Evolutionary conservation across 352 stramenopile species (phyloP).

Genomic region (Phytophthora citrophthora): DNA sequence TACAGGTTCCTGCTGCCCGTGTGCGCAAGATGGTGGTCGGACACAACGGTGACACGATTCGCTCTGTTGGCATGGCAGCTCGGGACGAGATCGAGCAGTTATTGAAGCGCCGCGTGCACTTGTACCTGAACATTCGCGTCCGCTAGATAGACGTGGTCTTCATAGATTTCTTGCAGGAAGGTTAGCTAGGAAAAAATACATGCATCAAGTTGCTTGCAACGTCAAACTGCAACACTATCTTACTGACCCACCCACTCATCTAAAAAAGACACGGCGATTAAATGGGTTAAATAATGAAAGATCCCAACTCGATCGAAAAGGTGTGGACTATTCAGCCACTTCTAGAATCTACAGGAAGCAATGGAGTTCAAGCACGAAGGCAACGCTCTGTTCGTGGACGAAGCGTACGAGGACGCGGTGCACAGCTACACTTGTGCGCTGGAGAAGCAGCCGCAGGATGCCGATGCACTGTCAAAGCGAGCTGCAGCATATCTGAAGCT

Average conservation of each 20-base stretch:
- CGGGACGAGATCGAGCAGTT: conserved; percentile 80
- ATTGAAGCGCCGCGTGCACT: conserved; percentile 72
- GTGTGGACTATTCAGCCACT: neutral
- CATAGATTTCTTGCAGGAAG: conserved; percentile 11
- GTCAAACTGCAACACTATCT: too few relatives aligned
- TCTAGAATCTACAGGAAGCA: conserved; percentile 4
- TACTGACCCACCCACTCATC: neutral
- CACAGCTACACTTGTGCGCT: conserved; percentile 59
- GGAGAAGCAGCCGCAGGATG: conserved; percentile 42
- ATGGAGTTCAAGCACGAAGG: conserved; percentile 80
- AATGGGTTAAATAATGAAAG: neutral
- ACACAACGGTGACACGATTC: conserved; percentile 79
- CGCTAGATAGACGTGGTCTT: conserved; percentile 34
- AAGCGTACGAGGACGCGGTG: conserved; percentile 72
- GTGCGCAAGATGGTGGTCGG: conserved; percentile 85
- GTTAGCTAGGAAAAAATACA: conserved; percentile 3
- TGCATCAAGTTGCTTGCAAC: too few relatives aligned
- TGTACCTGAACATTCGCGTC: conserved; percentile 88
- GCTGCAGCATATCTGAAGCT: conserved; percentile 75
- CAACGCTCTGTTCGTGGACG: conserved; percentile 88
- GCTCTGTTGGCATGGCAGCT: conserved; percentile 72
- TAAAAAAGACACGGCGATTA: neutral
- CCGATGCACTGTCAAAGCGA: conserved; percentile 71
- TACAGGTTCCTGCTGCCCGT: conserved; percentile 71
- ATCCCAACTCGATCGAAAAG: neutral